Base-by-base conservation (phyloP, 2,329 filamentous ascomycete genomes). In the Plectosphaerella sp. region DNA sequence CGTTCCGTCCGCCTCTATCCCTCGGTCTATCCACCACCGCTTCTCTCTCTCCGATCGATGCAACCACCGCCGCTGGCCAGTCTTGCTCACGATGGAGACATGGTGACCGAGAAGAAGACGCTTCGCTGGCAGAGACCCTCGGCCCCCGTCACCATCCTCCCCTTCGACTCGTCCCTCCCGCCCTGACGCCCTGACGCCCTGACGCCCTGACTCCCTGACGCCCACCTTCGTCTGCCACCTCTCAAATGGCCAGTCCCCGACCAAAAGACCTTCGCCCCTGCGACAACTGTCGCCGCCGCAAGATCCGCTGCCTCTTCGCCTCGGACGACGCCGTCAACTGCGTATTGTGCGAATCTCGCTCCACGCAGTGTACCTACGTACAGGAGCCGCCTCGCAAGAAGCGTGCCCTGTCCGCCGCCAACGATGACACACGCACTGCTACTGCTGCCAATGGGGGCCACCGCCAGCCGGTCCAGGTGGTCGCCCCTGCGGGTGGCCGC, bases 241-340 rank as follows among this genome's bases (percentile, higher is more conserved):
- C n/a, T 18, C 39, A n/a, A 28, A 43, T 43, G 41, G 41, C 41
- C 16, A 18, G n/a, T 16, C 41, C 47, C 12, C 39, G 50, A 48
- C 15, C 50, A 33, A 47, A 43, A 33, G 50, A 48, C 25, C 37
- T 36, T 43, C 48, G 57, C 10, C 56, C 57, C 16, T 59, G 57
- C 51, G 55, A 57, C 43, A 58, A 58, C 42, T 59, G 57, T 36
- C 56, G 53, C 36, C 54, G 46, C 37, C 52, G 57, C 10, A 59
- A 59, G 37, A 55, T 55, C 36, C 52, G 56, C 10, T 58, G 57
- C 22, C 53, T 59, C 11, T 56, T 53, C 22, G 45, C 54, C 33
- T 49, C 51, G 15, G 36, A 51, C 22, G 51, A 56, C 5, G 43
- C 54, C 8, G 45, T 53, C 45, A 49, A 47, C 37, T 56, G 54